phyloP scores from a whole-genome alignment of 1,284 basidiomycete species.

The Grifola frondosa region DNA sequence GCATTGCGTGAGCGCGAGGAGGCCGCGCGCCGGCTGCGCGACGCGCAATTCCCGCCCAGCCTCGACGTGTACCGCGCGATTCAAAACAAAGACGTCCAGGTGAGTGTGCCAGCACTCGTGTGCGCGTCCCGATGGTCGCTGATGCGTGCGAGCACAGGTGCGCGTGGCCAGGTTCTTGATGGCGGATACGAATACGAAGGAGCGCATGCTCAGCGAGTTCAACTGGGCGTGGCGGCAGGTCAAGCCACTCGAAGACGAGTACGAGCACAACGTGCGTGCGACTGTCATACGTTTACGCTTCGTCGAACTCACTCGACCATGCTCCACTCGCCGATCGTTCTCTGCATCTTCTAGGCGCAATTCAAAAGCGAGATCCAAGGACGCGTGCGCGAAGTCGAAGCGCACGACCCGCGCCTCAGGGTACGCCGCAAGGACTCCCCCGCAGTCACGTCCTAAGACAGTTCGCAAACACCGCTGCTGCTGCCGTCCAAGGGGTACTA shows the following conservation, averaged over 20 bases:
- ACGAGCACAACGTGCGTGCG: conserved; percentile 43
- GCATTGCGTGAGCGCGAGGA: conserved; percentile 34
- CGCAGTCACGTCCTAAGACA: too few species aligned
- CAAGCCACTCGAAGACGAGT: conserved; percentile 39
- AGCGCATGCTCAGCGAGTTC: conserved; percentile 49
- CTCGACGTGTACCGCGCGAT: conserved; percentile 43
- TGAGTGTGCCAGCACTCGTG: background rate
- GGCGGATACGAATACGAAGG: conserved; percentile 37
- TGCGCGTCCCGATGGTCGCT: too few species aligned
- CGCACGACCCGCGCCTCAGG: conserved; percentile 13
- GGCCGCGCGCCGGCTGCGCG: conserved; percentile 34
- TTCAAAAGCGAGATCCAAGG: conserved; percentile 16
- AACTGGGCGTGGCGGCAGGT: conserved; percentile 53
- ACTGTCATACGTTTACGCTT: too few species aligned
- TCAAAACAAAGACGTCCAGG: conserved; percentile 45
- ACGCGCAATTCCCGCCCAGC: conserved; percentile 50
- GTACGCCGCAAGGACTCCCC: too few species aligned
- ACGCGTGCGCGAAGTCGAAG: conserved; percentile 12
- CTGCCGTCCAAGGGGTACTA: too few species aligned
- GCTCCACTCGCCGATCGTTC: background rate
- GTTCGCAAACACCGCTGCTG: too few species aligned
- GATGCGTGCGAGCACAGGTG: too few species aligned
- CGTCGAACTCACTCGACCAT: too few species aligned
- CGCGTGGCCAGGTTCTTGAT: conserved; percentile 53
- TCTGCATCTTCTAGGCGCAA: conserved; percentile 1